These are phyloP conservation scores for Plasmodium knowlesi DNA, from an alignment of 169 alveolate genomes.

Conservation along the genomic window DNA sequence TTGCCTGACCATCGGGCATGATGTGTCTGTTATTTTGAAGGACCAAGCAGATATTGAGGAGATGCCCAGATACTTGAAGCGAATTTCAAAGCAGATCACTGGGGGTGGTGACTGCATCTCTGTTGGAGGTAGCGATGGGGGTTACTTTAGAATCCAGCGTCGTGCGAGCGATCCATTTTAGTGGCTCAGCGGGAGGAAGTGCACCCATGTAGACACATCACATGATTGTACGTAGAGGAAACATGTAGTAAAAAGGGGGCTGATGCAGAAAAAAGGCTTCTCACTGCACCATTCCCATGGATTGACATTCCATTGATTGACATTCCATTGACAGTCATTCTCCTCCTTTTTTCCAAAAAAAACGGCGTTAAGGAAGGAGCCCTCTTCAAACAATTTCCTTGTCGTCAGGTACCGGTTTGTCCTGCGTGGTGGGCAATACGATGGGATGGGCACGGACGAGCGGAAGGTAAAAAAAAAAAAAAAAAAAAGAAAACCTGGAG, in stretches of 20 bases:
- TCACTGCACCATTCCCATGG: not conserved
- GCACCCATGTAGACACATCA: not conserved
- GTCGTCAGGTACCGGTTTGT: not conserved
- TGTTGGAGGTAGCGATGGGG: not conserved
- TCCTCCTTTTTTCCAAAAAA: not conserved
- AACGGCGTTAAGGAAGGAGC: not conserved
- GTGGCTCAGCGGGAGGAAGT: not conserved
- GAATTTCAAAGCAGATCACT: constrained; percentile 5
- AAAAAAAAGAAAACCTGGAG: not conserved
- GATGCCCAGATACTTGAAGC: constrained; percentile 14
- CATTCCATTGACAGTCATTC: not conserved
- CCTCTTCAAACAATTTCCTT: not conserved
- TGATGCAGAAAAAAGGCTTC: not conserved
- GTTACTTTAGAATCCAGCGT: not conserved
- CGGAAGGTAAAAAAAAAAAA: not conserved
- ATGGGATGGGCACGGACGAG: not conserved
- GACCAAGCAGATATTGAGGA: constrained; percentile 2
- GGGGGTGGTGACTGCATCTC: not conserved
- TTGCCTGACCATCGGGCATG: not conserved
- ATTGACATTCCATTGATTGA: no score
- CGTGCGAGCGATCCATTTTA: constrained; percentile 25
- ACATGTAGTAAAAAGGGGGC: not conserved
- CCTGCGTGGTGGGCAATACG: not conserved
- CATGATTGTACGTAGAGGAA: not conserved
- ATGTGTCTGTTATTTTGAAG: constrained; percentile 13